Percentiles rank a stretch among this genome's conserved stretches.
Evolutionary conservation across 108 stramenopile species (phyloP).

Genomic region (Phaeodactylum tricornutum): DNA sequence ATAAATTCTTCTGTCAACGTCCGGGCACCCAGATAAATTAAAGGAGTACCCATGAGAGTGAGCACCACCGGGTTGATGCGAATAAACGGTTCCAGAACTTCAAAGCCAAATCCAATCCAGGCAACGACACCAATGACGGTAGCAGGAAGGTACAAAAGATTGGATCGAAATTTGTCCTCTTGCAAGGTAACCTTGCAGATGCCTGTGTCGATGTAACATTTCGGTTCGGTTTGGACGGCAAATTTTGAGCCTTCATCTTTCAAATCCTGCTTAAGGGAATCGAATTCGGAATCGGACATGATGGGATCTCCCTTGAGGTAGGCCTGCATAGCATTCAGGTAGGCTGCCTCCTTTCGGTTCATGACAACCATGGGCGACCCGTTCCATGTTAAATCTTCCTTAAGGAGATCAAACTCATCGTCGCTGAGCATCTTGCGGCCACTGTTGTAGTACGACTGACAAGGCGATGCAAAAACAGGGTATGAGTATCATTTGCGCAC

Average conservation of each 20-base stretch:
- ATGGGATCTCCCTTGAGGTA: conserved; percentile 81
- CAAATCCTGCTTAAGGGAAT: conserved; percentile 72
- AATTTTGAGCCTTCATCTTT: conserved; percentile 79
- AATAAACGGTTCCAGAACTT: conserved; percentile 50
- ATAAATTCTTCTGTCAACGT: conserved; percentile 58
- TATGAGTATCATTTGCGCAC: neutral
- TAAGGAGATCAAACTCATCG: conserved; percentile 85
- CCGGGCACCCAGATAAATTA: conserved; percentile 54
- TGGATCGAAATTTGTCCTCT: conserved; percentile 77
- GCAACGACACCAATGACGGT: conserved; percentile 39
- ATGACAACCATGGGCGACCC: conserved; percentile 69
- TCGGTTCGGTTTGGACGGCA: conserved; percentile 85
- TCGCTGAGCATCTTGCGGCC: conserved; percentile 80
- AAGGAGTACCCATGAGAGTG: conserved; percentile 54
- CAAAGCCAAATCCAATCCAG: conserved; percentile 66
- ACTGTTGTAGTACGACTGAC: conserved; percentile 75
- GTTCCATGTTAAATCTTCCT: conserved; percentile 90
- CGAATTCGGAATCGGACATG: conserved; percentile 76
- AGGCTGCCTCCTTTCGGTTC: conserved; percentile 83
- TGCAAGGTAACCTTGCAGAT: conserved; percentile 86
- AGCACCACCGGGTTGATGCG: conserved; percentile 77
- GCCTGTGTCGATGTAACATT: conserved; percentile 94
- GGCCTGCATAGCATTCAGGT: conserved; percentile 78
- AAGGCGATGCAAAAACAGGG: conserved; percentile 6
- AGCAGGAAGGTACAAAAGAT: conserved; percentile 85